phyloP scores from a whole-genome alignment of 2,329 filamentous ascomycete genomes.

The Trichoderma sp. region DNA sequence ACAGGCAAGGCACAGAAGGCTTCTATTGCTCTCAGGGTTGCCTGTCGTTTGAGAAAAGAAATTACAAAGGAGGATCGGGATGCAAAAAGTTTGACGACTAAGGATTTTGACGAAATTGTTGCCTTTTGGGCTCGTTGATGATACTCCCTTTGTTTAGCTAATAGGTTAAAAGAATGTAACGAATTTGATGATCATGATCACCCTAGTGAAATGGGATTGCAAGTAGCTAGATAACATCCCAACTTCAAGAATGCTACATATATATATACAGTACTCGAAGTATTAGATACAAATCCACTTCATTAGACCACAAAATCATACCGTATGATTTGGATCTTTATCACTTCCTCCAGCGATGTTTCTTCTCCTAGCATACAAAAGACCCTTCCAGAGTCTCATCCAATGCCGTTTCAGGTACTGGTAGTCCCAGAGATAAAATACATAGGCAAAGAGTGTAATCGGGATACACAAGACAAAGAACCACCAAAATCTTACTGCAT shows the following conservation, averaged over 20 bases:
- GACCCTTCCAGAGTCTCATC: background rate
- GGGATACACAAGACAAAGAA: background rate
- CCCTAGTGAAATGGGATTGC: too few relatives aligned
- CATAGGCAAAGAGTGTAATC: background rate
- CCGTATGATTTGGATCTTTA: background rate
- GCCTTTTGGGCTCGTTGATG: background rate
- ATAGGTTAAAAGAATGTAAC: background rate
- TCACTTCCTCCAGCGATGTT: background rate
- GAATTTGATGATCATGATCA: background rate
- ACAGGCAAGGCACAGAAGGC: background rate
- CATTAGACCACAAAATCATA: background rate
- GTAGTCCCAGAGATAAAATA: background rate
- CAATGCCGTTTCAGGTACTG: background rate
- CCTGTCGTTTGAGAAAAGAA: background rate
- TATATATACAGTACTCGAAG: background rate
- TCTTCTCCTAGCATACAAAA: background rate
- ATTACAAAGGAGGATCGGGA: background rate
- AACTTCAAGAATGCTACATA: background rate
- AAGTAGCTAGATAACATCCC: too few relatives aligned
- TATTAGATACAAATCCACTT: background rate
- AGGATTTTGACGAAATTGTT: background rate
- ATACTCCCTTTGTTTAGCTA: background rate
- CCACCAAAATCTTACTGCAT: background rate
- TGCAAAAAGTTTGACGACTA: background rate
- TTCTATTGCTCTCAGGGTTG: background rate